Evolutionary conservation across 345 rosid genomes (phyloP).

Genomic region (Eucalyptus pauciflora): DNA sequence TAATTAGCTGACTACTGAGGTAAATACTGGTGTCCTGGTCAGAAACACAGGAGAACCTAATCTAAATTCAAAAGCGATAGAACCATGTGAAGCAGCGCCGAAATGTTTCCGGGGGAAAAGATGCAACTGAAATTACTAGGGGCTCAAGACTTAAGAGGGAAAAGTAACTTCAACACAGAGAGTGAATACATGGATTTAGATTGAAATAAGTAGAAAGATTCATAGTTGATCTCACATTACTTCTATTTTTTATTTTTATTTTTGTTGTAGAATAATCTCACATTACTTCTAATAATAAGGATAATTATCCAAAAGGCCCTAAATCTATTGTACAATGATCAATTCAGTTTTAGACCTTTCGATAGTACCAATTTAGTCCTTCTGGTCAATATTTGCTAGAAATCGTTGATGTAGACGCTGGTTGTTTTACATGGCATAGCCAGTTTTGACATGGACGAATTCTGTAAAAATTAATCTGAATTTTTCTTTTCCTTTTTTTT

Average conservation of each 20-base stretch:
- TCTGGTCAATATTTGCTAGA: rapidly evolving
- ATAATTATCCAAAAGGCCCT: no score
- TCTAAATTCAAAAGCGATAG: not conserved
- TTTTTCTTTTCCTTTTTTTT: no score
- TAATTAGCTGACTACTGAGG: not conserved
- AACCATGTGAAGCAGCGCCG: not conserved
- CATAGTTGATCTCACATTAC: not conserved
- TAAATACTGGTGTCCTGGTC: not conserved
- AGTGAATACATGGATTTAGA: not conserved
- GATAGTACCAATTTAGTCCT: rapidly evolving
- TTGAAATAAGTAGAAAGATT: no score
- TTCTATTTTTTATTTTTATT: no score
- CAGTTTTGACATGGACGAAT: no score
- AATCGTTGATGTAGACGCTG: no score
- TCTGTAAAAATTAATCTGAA: no score
- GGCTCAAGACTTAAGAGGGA: not conserved
- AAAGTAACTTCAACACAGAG: not conserved
- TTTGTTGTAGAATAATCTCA: no score
- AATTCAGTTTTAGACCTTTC: no score
- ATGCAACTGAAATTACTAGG: not conserved
- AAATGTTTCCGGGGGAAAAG: not conserved
- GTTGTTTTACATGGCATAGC: no score
- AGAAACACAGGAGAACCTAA: not conserved
- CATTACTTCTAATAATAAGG: not conserved
- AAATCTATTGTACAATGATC: no score